These are phyloP conservation scores for Hanseniaspora vineae DNA, from an alignment of 805 yeast genomes.

Conservation along the genomic window DNA sequence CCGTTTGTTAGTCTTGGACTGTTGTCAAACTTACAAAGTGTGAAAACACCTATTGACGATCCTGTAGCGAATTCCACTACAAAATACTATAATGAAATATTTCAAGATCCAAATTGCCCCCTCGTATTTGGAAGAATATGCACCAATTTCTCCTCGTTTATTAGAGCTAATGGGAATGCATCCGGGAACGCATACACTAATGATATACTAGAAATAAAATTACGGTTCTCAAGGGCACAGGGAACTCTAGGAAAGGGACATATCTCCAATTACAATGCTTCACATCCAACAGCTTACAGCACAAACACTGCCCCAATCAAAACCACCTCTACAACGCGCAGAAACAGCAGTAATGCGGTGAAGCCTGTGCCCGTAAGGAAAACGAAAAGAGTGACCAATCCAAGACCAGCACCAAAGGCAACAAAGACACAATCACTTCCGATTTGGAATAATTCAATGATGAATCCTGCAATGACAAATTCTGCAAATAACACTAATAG, in stretches of 20 bases:
- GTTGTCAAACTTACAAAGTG: conserved; percentile 20
- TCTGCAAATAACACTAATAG: too few relatives aligned
- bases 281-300: too few relatives aligned
- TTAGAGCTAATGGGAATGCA: conserved; percentile 11
- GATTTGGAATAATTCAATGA: conserved; percentile 15
- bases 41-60: conserved; percentile 3
- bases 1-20: conserved; percentile 25
- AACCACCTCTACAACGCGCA: background rate
- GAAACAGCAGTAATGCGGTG: background rate
- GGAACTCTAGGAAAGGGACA: conserved; percentile 3
- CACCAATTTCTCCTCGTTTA: conserved; percentile 22
- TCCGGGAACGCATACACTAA: background rate
- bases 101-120: conserved; percentile 12
- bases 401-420: conserved; percentile 35
- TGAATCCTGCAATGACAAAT: background rate
- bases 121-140: conserved; percentile 24
- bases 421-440: conserved; percentile 34
- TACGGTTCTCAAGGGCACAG: conserved; percentile 24
- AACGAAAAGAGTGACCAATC: conserved; percentile 26
- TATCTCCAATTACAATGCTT: too few relatives aligned
- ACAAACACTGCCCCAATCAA: background rate
- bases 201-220: conserved; percentile 23
- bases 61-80: background rate
- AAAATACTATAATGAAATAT: conserved; percentile 9
- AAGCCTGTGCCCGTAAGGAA: background rate